These are phyloP conservation scores for Penicillium frequentans DNA, from an alignment of 2,329 filamentous ascomycete species.

Conservation along the genomic window DNA sequence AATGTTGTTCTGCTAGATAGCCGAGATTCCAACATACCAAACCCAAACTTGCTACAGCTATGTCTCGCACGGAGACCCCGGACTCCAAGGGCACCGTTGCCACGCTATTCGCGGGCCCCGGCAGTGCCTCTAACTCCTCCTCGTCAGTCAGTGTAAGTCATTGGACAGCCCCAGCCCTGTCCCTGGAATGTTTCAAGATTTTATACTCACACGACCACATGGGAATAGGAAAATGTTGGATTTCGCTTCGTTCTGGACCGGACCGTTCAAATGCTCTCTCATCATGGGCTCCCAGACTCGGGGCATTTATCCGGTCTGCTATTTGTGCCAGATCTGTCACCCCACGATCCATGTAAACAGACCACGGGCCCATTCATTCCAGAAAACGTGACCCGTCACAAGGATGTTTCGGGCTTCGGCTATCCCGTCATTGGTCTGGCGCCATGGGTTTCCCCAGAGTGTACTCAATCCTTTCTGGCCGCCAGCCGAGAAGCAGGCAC, in stretches of 20 bases:
- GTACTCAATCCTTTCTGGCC: constrained; percentile 70
- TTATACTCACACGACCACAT: neutral
- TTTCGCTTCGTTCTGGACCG: constrained; percentile 40
- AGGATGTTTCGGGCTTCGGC: constrained; percentile 64
- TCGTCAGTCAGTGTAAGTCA: constrained; percentile 37
- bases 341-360: constrained; percentile 61
- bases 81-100: constrained; percentile 32
- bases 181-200: neutral
- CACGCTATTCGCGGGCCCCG: constrained; percentile 37
- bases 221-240: constrained; percentile 28
- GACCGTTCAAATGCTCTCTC: constrained; percentile 75
- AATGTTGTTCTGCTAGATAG: neutral
- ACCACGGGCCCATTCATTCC: constrained; percentile 68
- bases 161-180: neutral
- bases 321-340: constrained; percentile 73
- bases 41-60: neutral
- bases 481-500: constrained; percentile 62
- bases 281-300: constrained; percentile 61
- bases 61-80: constrained; percentile 20
- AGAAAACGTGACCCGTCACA: constrained; percentile 68
- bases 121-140: constrained; percentile 31
- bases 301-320: constrained; percentile 73
- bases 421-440: constrained; percentile 79
- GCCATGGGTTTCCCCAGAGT: constrained; percentile 77
- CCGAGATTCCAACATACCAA: constrained; percentile 5